Evolutionary conservation across 2,329 filamentous ascomycete species (phyloP), one percentile per base, ranked within the genome.

Genomic region (Biscogniauxia mediterranea): DNA sequence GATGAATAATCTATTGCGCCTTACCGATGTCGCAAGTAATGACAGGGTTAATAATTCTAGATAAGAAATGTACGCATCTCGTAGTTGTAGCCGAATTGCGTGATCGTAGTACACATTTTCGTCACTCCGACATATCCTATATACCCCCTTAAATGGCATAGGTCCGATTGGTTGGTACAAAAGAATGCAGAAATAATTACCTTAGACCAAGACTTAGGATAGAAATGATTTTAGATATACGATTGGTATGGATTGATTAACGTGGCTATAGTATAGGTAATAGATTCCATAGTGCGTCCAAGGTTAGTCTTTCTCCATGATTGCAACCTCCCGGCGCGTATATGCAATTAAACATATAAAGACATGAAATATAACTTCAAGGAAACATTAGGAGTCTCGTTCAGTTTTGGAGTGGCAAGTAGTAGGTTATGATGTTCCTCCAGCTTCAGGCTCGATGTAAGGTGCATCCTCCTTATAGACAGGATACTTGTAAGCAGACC

Each of bases 401-500:
- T 32, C 7, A 32, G 7, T 4, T 32, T 32, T 32, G 28, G 11
- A 13, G 28, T 32, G 28, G 11, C 28, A 13, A 8, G 28, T 32
- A 9, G 7, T 11, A 15, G 15, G 4, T 46, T 2, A 46, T 46
- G 2, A 46, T 46, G 13, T 15, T n/a, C 38, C 38, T n/a, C 6
- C 38, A 13, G 6, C 52, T 25, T 32, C 52, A 19, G 52, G 52
- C 63, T 59, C 15, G 56, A 60, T 5, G 58, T 54, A 54, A 15
- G 52, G 52, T 17, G 38, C 59, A 25, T 86, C 82, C 66, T 88
- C 84, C 59, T 81, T 73, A 66, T 88, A 89, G 1, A 86, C 81
- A 66, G 84, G 79, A 65, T 89, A 89, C 74, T 85, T 87, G 69
- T 88, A 89, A 64, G 67, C 72, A 55, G 80, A 83, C 0, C 86